phyloP scores from a whole-genome alignment of 2,329 filamentous ascomycete species.

The Alternaria solani region DNA sequence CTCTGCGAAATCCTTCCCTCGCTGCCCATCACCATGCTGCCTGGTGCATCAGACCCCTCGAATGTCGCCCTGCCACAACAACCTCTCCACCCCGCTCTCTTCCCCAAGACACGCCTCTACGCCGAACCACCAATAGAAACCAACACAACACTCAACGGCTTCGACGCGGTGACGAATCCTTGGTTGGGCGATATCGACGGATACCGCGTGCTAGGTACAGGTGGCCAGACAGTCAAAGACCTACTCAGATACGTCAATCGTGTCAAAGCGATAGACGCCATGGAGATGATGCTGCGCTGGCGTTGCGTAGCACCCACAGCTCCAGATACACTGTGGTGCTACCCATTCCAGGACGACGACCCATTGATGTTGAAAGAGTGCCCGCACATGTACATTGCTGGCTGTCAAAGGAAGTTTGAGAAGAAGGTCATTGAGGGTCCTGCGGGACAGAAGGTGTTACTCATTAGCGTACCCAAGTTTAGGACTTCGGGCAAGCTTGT shows the following conservation, averaged over 20 bases:
- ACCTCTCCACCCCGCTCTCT: conserved; percentile 90
- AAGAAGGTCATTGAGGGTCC: conserved; percentile 72
- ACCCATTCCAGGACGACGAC: conserved; percentile 93
- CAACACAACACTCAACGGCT: conserved; percentile 68
- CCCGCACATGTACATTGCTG: conserved; percentile 90
- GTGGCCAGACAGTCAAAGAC: conserved; percentile 93
- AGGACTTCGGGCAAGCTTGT: conserved; percentile 79
- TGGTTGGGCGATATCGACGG: conserved; percentile 92
- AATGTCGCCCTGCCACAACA: conserved; percentile 92
- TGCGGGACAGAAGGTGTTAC: conserved; percentile 73
- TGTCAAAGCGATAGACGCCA: conserved; percentile 81
- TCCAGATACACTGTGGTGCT: conserved; percentile 95
- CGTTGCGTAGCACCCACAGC: conserved; percentile 90
- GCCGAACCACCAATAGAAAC: conserved; percentile 57
- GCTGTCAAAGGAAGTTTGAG: conserved; percentile 81
- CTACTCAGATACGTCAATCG: conserved; percentile 88
- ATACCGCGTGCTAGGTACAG: conserved; percentile 84
- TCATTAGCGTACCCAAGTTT: conserved; percentile 88
- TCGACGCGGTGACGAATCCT: conserved; percentile 91
- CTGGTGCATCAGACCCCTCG: conserved; percentile 84
- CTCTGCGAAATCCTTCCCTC: conserved; percentile 81
- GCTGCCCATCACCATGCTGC: conserved; percentile 87
- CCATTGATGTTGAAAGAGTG: conserved; percentile 86
- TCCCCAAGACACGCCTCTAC: conserved; percentile 77
- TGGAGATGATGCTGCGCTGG: conserved; percentile 96